phyloP scores from a whole-genome alignment of 805 yeast species.

The Ogataea thermomethanolica region DNA sequence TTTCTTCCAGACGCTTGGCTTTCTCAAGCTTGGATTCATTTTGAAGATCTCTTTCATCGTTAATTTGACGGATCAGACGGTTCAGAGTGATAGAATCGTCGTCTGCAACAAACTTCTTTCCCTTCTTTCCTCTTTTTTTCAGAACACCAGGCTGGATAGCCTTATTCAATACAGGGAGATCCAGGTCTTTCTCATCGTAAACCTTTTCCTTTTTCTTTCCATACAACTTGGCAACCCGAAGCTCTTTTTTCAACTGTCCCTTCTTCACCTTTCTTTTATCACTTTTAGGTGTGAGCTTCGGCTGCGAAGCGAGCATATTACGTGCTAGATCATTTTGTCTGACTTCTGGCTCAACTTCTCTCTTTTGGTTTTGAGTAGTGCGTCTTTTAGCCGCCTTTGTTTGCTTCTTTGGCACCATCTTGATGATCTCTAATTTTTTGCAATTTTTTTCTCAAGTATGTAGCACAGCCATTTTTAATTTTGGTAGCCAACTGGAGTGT shows the following conservation, averaged over 20 bases:
- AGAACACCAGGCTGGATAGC: constrained; percentile 82
- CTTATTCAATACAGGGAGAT: constrained; percentile 74
- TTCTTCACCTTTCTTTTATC: constrained; percentile 47
- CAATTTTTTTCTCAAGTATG: constrained; percentile 6
- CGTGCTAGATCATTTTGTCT: constrained; percentile 64
- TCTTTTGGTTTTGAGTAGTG: constrained; percentile 47
- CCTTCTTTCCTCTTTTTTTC: constrained; percentile 79
- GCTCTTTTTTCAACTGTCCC: constrained; percentile 58
- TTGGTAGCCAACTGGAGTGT: background rate
- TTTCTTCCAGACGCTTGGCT: constrained; percentile 82
- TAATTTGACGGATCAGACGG: constrained; percentile 74
- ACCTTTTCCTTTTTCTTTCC: constrained; percentile 57
- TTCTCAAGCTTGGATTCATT: constrained; percentile 89
- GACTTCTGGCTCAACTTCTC: constrained; percentile 64
- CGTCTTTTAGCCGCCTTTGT: constrained; percentile 57
- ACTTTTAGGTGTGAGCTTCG: constrained; percentile 59
- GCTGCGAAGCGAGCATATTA: constrained; percentile 56
- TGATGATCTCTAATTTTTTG: constrained; percentile 2
- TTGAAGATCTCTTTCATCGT: constrained; percentile 72
- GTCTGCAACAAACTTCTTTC: constrained; percentile 74
- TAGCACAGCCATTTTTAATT: constrained; percentile 8
- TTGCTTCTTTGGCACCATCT: constrained; percentile 38
- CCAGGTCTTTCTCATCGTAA: constrained; percentile 74
- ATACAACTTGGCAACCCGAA: constrained; percentile 59
- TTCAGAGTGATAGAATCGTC: constrained; percentile 58